Percentiles rank a stretch among this genome's conserved stretches.
Evolutionary conservation across 768 basidiomycete genomes (phyloP).

Genomic region (Tylopilus rubrobrunneus): DNA sequence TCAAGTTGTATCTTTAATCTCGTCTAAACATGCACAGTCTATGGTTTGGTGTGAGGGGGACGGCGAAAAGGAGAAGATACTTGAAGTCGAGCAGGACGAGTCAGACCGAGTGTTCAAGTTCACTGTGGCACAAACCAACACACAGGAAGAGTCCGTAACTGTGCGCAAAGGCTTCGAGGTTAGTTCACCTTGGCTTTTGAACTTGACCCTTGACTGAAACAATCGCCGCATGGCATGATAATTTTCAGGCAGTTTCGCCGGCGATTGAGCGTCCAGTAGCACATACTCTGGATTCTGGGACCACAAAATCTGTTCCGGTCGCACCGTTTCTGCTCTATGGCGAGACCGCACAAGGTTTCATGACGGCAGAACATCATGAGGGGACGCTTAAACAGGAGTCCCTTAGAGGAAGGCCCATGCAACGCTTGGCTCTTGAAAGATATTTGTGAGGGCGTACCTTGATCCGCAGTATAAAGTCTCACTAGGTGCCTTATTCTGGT

Average conservation of each 20-base stretch:
- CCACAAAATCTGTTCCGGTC: not conserved
- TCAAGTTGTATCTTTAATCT: constrained; percentile 49
- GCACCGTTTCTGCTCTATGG: constrained; percentile 34
- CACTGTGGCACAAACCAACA: constrained; percentile 50
- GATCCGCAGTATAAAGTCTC: not conserved
- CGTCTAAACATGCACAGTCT: constrained; percentile 41
- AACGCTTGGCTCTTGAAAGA: constrained; percentile 10
- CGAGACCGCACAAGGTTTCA: constrained; percentile 40
- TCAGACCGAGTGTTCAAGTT: constrained; percentile 50
- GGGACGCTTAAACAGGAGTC: not conserved
- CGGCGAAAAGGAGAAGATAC: constrained; percentile 24
- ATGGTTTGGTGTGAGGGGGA: constrained; percentile 43
- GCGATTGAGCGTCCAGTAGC: constrained; percentile 9
- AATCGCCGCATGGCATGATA: not conserved
- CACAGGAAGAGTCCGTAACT: constrained; percentile 50
- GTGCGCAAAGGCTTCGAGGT: constrained; percentile 46
- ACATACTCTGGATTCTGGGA: constrained; percentile 1
- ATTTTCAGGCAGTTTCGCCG: constrained; percentile 9
- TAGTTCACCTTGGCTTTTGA: not conserved
- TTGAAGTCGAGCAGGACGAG: constrained; percentile 38
- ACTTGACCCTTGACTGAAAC: not conserved
- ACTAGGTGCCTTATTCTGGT: not conserved
- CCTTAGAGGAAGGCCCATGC: not conserved
- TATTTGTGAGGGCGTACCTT: constrained; percentile 17
- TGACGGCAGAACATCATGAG: constrained; percentile 30